Percentiles rank a stretch among this genome's conserved stretches.
Conservation (phyloP, 306 rosid species). For the Arachis hypogaea region DNA sequence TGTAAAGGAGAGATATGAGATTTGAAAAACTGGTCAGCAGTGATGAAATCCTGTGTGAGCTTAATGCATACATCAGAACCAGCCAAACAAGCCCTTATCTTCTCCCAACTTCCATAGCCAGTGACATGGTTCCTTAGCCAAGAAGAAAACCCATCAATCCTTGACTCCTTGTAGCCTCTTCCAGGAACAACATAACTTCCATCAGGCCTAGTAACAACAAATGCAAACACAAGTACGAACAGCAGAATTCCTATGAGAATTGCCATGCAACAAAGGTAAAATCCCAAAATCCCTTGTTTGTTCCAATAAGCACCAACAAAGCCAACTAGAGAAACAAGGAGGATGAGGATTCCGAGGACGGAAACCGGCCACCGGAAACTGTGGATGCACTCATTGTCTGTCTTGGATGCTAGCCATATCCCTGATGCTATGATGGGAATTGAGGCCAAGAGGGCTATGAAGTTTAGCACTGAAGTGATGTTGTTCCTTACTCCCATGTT, state of each 20-base stretch:
- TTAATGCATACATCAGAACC: constrained; percentile 56
- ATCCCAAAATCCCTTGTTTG: constrained; percentile 63
- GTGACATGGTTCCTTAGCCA: constrained; percentile 71
- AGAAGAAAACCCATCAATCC: constrained; percentile 64
- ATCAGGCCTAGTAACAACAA: constrained; percentile 62
- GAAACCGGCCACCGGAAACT: constrained; percentile 73
- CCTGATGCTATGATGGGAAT: constrained; percentile 74
- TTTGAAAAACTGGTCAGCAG: constrained; percentile 62
- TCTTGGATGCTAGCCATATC: constrained; percentile 75
- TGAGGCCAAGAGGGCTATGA: constrained; percentile 69
- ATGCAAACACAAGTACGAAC: constrained; percentile 63
- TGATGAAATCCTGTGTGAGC: constrained; percentile 51
- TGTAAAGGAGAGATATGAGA: constrained; percentile 71
- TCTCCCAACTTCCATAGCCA: constrained; percentile 53
- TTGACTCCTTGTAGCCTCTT: constrained; percentile 57
- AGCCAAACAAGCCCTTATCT: constrained; percentile 64
- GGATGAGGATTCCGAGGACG: constrained; percentile 62
- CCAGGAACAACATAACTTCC: constrained; percentile 65
- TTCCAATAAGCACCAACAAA: constrained; percentile 77
- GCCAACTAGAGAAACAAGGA: constrained; percentile 68
- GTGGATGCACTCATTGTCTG: constrained; percentile 80
- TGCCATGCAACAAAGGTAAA: constrained; percentile 78
- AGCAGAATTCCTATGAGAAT: constrained; percentile 62
- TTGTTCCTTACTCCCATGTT: constrained; percentile 83
- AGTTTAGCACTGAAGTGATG: constrained; percentile 62